Conservation (phyloP, 225 moss, liverwort and hornwort genomes). For the Thuidium tamariscinum region DNA sequence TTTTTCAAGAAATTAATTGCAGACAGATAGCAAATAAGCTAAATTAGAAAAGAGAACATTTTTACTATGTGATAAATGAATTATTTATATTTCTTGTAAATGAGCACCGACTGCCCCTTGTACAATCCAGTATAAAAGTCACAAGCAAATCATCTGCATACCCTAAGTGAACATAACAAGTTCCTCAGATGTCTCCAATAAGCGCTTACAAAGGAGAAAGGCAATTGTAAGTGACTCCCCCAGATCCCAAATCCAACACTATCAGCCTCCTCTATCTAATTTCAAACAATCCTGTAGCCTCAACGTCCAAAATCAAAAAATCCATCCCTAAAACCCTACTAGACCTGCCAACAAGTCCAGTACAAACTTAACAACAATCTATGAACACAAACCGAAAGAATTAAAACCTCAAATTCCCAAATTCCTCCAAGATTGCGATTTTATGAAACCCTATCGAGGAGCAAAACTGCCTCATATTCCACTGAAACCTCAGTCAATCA, state of each 20-base stretch:
- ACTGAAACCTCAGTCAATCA: neutral
- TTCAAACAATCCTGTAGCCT: neutral
- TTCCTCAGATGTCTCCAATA: neutral
- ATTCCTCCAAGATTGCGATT: neutral
- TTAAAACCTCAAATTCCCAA: neutral
- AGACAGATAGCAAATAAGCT: neutral
- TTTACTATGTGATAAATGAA: neutral
- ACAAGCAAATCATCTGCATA: neutral
- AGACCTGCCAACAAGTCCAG: neutral
- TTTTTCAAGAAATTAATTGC: neutral
- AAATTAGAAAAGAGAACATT: neutral
- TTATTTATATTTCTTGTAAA: neutral
- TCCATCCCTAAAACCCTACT: neutral
- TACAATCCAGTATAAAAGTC: neutral
- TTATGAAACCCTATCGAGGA: constrained; percentile 10
- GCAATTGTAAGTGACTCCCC: neutral
- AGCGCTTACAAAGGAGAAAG: neutral
- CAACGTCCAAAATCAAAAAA: neutral
- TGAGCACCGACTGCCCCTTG: neutral
- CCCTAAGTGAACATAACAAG: neutral
- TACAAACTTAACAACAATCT: neutral
- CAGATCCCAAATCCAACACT: neutral
- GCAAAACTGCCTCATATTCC: neutral
- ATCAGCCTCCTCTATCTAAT: neutral
- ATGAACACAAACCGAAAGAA: neutral